Conservation (phyloP, 495 filamentous ascomycete genomes). For the Neurospora sp. region DNA sequence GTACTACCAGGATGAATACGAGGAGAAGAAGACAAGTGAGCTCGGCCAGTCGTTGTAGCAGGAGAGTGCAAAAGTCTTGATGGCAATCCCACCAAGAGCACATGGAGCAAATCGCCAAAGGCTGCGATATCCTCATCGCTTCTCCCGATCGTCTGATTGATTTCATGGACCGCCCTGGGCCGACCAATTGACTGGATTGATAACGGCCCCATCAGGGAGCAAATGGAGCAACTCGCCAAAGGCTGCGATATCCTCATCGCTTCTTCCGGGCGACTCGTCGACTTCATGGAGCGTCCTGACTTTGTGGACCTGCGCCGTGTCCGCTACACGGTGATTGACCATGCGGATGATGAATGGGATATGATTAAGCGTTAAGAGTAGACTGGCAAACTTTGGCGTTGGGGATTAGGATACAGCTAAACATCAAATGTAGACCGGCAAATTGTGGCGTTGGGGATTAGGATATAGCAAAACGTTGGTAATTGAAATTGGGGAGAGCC, state of each 20-base stretch:
- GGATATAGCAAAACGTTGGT: neutral
- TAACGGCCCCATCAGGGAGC: constrained; percentile 24
- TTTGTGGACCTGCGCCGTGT: neutral
- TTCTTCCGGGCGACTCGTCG: constrained; percentile 1
- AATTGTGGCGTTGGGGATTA: neutral
- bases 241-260: constrained; percentile 2
- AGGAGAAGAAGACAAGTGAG: neutral
- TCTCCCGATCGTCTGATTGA: neutral
- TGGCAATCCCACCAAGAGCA: constrained; percentile 35
- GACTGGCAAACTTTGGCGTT: neutral
- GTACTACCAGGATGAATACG: neutral
- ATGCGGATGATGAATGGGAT: neutral
- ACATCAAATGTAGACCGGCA: neutral
- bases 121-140: constrained; percentile 12
- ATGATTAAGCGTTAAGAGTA: neutral
- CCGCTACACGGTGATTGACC: neutral
- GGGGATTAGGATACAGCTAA: neutral
- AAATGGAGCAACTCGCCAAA: constrained; percentile 42
- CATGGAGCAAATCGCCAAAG: constrained; percentile 36
- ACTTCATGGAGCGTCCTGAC: neutral
- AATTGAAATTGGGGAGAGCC: neutral
- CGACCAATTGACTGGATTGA: no score
- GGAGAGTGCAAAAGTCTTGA: neutral
- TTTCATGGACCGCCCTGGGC: neutral
- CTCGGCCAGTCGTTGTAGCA: neutral